These are phyloP conservation scores for Chaetomium cochliodes DNA, from an alignment of 495 filamentous ascomycete species.

Conservation along the genomic window DNA sequence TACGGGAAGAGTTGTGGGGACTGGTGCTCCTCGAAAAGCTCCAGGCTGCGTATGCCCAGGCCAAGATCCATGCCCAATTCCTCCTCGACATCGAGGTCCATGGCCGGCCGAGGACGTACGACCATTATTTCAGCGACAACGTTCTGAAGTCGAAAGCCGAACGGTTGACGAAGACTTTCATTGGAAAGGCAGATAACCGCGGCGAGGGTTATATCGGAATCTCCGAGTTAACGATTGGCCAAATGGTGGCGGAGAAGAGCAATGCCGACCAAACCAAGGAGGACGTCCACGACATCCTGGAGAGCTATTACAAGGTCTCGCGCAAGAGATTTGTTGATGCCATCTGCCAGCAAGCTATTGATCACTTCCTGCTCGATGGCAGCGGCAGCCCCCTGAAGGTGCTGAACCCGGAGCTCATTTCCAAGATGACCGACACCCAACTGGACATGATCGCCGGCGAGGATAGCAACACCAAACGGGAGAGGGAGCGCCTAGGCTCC, in stretches of 20 bases:
- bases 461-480: conserved; percentile 24
- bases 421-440: conserved; percentile 31
- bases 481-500: conserved; percentile 27
- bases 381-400: conserved; percentile 34
- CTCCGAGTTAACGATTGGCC: not conserved
- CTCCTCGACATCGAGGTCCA: conserved; percentile 52
- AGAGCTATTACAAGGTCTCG: conserved; percentile 61
- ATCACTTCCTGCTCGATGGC: conserved; percentile 37
- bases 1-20: conserved; percentile 41
- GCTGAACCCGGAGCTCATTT: conserved; percentile 32
- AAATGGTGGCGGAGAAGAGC: conserved; percentile 34
- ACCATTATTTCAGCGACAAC: conserved; percentile 55
- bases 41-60: conserved; percentile 43
- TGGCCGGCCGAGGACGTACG: conserved; percentile 48
- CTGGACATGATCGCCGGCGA: conserved; percentile 45
- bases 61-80: conserved; percentile 45
- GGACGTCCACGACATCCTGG: conserved; percentile 58
- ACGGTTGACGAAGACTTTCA: conserved; percentile 18
- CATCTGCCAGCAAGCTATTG: conserved; percentile 43
- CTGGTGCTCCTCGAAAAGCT: conserved; percentile 46
- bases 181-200: conserved; percentile 15
- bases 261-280: conserved; percentile 50
- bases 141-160: conserved; percentile 43
- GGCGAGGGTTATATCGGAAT: not conserved
- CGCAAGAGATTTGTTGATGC: conserved; percentile 57